phyloP scores from a whole-genome alignment of 257 asterid species.

The Penstemon eatonii region DNA sequence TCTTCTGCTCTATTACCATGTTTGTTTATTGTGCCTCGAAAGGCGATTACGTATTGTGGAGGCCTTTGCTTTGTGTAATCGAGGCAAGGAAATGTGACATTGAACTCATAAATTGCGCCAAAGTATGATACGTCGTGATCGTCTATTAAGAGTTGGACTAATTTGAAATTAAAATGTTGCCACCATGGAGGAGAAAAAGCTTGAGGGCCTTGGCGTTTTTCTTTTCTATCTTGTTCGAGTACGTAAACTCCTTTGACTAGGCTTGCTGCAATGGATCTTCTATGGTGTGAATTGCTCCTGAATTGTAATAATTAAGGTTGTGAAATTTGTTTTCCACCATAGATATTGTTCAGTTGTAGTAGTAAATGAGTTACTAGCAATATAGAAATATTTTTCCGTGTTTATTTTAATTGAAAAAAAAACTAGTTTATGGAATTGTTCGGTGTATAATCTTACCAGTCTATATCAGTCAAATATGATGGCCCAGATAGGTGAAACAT shows the following conservation, averaged over 20 bases:
- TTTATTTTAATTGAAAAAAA: too few relatives aligned
- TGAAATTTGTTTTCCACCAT: too few relatives aligned
- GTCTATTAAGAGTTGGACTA: conserved; percentile 44
- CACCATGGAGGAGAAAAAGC: conserved; percentile 82
- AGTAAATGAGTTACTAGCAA: too few relatives aligned
- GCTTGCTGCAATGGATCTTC: conserved; percentile 64
- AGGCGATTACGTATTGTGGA: conserved; percentile 57
- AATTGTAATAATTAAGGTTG: not conserved
- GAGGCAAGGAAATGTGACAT: conserved; percentile 24
- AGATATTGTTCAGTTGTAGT: too few relatives aligned
- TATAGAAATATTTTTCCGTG: too few relatives aligned
- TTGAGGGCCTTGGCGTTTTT: conserved; percentile 46
- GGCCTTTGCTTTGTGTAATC: conserved; percentile 31
- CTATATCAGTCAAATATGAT: conserved; percentile 45
- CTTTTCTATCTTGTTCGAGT: conserved; percentile 61
- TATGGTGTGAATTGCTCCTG: conserved; percentile 63
- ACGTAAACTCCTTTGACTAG: conserved; percentile 67
- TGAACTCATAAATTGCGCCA: conserved; percentile 57
- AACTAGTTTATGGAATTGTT: too few relatives aligned
- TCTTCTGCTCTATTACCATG: conserved; percentile 48
- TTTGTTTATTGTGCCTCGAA: conserved; percentile 61
- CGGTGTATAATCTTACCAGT: conserved; percentile 47
- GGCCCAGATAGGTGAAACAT: conserved; percentile 60
- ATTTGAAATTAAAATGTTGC: conserved; percentile 58
- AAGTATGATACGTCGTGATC: conserved; percentile 54